Percentiles rank a stretch among this genome's conserved stretches.
Evolutionary conservation across 2,329 filamentous ascomycete species (phyloP).

Genomic region (Pyricularia grisea): DNA sequence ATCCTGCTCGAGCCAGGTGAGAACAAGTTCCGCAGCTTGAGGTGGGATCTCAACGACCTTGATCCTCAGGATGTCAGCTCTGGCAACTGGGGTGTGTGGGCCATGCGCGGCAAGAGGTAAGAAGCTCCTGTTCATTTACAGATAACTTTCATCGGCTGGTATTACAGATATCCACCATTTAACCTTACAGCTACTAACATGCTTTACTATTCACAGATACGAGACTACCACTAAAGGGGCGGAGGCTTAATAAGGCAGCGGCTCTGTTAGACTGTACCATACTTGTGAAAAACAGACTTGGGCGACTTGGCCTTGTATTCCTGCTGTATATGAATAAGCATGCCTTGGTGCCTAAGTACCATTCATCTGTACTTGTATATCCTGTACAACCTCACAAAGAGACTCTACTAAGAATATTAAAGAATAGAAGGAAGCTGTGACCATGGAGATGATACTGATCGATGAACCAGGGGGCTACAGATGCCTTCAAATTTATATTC

Average conservation of each 20-base stretch:
- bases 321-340: neutral
- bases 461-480: neutral
- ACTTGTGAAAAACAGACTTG: neutral
- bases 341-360: neutral
- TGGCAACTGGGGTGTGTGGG: constrained; percentile 96
- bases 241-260: neutral
- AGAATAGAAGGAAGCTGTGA: neutral
- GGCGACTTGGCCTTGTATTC: neutral
- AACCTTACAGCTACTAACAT: neutral
- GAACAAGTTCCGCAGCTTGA: constrained; percentile 84
- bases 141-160: neutral
- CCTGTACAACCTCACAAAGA: neutral
- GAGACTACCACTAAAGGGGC: neutral
- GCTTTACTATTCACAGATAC: neutral
- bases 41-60: constrained; percentile 95
- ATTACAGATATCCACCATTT: neutral
- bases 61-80: constrained; percentile 91
- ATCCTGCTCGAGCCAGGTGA: constrained; percentile 85
- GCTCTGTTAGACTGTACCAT: neutral
- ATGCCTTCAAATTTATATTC: neutral
- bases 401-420: neutral
- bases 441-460: neutral
- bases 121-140: neutral
- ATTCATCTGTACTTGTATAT: neutral
- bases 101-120: constrained; percentile 92